A percentile compares a stretch with the other conserved stretches of the same genome.
These are phyloP conservation scores for Rhododendron simsii DNA, from an alignment of 148 eudicot genomes.

Conservation along the genomic window DNA sequence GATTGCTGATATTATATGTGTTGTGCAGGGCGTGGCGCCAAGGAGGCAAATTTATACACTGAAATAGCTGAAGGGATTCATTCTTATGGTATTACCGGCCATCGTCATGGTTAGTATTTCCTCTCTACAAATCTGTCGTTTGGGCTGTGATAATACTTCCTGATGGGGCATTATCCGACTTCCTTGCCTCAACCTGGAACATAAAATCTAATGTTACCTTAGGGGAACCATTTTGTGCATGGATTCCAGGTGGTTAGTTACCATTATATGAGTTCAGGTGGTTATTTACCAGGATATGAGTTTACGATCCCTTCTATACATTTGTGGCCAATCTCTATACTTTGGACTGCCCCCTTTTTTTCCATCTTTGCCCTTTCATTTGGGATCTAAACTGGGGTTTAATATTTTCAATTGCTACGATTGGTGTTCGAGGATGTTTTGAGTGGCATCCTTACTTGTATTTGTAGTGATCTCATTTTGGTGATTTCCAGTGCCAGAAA, in stretches of 20 bases:
- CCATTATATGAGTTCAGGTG: neutral
- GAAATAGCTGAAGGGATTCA: conserved; percentile 95
- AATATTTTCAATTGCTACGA: neutral
- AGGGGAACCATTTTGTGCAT: neutral
- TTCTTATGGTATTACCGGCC: conserved; percentile 86
- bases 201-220: neutral
- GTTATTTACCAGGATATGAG: neutral
- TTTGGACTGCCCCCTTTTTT: neutral
- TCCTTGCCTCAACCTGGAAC: neutral
- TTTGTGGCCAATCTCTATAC: neutral
- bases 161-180: neutral
- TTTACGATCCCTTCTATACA: neutral
- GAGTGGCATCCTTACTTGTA: neutral
- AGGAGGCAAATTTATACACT: conserved; percentile 91
- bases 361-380: neutral
- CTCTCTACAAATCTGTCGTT: neutral
- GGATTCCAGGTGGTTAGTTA: neutral
- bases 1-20: conserved; percentile 10
- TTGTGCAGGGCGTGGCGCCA: conserved; percentile 85
- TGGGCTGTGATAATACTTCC: neutral
- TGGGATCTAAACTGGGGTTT: neutral
- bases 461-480: neutral
- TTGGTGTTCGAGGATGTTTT: neutral
- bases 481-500: conserved; percentile 76
- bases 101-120: conserved; percentile 82